Percentiles rank a stretch among this genome's conserved stretches.
These are phyloP conservation scores for Penicillium paxilli DNA, from an alignment of 495 filamentous ascomycete species.

Conservation along the genomic window DNA sequence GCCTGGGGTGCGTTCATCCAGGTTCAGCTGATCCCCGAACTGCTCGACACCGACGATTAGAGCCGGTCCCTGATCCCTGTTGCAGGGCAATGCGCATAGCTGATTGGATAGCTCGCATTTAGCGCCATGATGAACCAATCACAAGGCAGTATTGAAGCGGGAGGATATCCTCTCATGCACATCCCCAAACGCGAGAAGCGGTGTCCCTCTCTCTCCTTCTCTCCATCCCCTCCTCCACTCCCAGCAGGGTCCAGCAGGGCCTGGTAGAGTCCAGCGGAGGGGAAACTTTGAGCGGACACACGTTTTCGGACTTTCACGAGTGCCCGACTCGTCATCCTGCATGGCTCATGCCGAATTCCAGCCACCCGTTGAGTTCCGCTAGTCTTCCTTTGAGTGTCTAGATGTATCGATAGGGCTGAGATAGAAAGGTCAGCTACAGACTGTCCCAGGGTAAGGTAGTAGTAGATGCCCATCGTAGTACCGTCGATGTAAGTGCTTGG, in stretches of 20 bases:
- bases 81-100: not conserved
- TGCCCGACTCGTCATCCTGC: not conserved
- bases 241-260: no score
- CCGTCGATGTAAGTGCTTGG: no score
- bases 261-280: no score
- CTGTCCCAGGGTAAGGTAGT: no score
- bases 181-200: slow-evolving; percentile 20
- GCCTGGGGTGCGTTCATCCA: slow-evolving; percentile 2
- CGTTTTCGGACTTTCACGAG: not conserved
- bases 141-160: not conserved
- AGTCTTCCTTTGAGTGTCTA: not conserved
- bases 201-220: no score
- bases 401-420: not conserved
- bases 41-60: slow-evolving; percentile 29
- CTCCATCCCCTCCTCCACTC: not conserved
- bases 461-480: no score
- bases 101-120: slow-evolving; percentile 17
- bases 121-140: slow-evolving; percentile 15
- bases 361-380: not conserved
- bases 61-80: slow-evolving; percentile 13
- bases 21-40: slow-evolving; percentile 1
- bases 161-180: not conserved
- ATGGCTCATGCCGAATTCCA: not conserved
- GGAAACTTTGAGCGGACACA: not conserved
- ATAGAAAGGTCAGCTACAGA: not conserved